Percentiles rank a stretch among this genome's conserved stretches.
Evolutionary conservation across 805 yeast species (phyloP).

Genomic region (Starmerella apis): DNA sequence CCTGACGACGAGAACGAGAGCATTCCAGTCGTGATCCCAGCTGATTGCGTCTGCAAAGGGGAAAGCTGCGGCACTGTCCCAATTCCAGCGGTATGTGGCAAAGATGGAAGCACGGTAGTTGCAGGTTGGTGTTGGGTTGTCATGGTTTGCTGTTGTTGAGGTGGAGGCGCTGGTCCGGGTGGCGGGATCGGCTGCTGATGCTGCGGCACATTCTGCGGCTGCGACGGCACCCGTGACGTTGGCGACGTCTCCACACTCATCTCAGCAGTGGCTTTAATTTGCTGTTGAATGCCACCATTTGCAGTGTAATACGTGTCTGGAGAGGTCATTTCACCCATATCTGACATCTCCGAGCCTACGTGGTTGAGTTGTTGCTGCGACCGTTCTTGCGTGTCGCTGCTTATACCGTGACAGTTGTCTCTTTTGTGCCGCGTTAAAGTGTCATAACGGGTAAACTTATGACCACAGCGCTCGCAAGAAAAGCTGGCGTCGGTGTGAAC

Average conservation of each 20-base stretch:
- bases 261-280: not conserved
- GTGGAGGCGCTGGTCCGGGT: not conserved
- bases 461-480: conserved; percentile 49
- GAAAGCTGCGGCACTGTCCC: conserved; percentile 1
- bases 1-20: not conserved
- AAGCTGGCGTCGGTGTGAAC: conserved; percentile 45
- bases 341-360: not conserved
- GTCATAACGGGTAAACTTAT: conserved; percentile 63
- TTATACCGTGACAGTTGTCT: conserved; percentile 33
- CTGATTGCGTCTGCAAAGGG: conserved; percentile 4
- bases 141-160: not conserved
- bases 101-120: conserved; percentile 1
- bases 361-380: not conserved
- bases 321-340: not conserved
- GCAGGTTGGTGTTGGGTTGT: too few relatives aligned
- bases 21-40: not conserved
- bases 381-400: not conserved
- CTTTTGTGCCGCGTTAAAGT: conserved; percentile 62
- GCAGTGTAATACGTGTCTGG: not conserved
- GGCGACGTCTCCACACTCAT: conserved; percentile 7
- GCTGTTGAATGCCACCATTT: not conserved
- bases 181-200: not conserved
- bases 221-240: conserved; percentile 6
- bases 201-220: conserved; percentile 2
- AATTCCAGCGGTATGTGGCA: not conserved